phyloP scores from a whole-genome alignment of 495 filamentous ascomycete genomes.

The Cercophora scortea region DNA sequence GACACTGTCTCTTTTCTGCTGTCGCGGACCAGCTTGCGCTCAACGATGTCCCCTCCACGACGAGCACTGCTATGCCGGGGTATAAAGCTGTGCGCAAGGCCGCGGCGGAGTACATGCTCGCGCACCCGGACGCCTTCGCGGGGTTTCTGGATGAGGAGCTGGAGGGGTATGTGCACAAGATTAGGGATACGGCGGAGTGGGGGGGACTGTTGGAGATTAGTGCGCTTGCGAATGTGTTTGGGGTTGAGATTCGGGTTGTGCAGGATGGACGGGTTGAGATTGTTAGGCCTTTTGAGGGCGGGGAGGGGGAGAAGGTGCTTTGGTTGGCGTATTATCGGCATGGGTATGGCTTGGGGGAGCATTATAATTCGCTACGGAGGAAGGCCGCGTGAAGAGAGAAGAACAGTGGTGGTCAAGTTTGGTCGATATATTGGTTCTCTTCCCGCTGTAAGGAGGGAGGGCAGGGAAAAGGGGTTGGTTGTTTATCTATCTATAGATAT shows the following conservation, averaged over 20 bases:
- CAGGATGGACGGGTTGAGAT: slow-evolving; percentile 76
- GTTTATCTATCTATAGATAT: background rate
- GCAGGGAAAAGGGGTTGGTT: background rate
- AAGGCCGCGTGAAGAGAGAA: background rate
- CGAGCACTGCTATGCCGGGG: background rate
- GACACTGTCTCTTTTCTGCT: slow-evolving; percentile 93
- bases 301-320: slow-evolving; percentile 35
- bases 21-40: slow-evolving; percentile 71
- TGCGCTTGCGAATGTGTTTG: slow-evolving; percentile 77
- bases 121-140: slow-evolving; percentile 46
- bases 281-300: slow-evolving; percentile 45
- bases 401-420: too few relatives aligned
- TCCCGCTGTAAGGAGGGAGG: background rate
- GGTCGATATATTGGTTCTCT: too few relatives aligned
- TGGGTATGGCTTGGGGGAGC: slow-evolving; percentile 86
- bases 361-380: slow-evolving; percentile 78
- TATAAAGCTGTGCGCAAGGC: slow-evolving; percentile 48
- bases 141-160: slow-evolving; percentile 75
- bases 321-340: slow-evolving; percentile 97
- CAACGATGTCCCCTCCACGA: slow-evolving; percentile 23
- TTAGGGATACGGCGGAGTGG: slow-evolving; percentile 90
- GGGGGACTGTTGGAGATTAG: slow-evolving; percentile 85
- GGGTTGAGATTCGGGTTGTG: slow-evolving; percentile 75
- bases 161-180: slow-evolving; percentile 62
- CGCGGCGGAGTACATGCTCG: slow-evolving; percentile 51